A percentile compares a stretch with the other conserved stretches of the same genome.
Evolutionary conservation across 140 eudicot species (phyloP).

Genomic region (Flaveria floridana): DNA sequence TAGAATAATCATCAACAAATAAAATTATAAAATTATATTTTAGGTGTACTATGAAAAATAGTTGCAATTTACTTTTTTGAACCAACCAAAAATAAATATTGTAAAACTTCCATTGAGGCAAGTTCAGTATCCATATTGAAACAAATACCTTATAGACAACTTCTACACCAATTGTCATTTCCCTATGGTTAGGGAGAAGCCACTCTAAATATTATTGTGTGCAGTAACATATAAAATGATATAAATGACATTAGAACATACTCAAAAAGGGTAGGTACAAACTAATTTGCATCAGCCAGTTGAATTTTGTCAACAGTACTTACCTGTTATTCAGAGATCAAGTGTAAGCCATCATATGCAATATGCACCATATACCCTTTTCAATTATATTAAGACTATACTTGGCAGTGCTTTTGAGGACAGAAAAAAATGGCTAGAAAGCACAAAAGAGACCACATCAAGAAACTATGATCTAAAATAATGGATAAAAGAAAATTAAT

Average conservation of each 20-base stretch:
- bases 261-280: conserved; percentile 5
- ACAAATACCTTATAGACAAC: background rate
- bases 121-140: background rate
- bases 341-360: conserved; percentile 74
- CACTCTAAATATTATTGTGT: conserved; percentile 30
- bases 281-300: conserved; percentile 55
- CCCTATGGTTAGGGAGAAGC: background rate
- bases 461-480: background rate
- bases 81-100: too few relatives aligned
- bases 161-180: background rate
- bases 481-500: too few relatives aligned
- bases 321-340: conserved; percentile 70
- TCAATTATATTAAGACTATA: background rate
- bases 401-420: background rate
- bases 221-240: too few relatives aligned
- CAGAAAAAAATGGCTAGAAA: background rate
- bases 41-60: too few relatives aligned
- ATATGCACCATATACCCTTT: conserved; percentile 44
- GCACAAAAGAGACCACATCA: background rate
- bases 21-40: too few relatives aligned
- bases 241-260: background rate
- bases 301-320: conserved; percentile 46
- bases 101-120: background rate
- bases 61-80: too few relatives aligned
- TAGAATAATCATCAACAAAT: too few relatives aligned